These are phyloP conservation scores for Babesia bovis DNA, from an alignment of 169 alveolate species.

Conservation along the genomic window DNA sequence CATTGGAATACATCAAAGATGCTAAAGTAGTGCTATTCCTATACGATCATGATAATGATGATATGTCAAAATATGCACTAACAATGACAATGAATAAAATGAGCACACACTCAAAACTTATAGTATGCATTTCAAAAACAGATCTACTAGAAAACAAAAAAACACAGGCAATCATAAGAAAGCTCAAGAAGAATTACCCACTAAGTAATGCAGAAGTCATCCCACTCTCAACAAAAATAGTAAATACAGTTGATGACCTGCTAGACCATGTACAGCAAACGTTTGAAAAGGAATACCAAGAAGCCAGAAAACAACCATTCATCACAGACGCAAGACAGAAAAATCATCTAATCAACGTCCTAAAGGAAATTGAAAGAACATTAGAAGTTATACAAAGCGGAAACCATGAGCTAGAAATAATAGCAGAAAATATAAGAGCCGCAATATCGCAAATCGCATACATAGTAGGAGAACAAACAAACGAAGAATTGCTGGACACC, in stretches of 20 bases:
- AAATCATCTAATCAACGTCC: conserved; percentile 45
- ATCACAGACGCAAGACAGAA: conserved; percentile 54
- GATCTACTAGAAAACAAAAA: conserved; percentile 22
- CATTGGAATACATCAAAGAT: conserved; percentile 24
- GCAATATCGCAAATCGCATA: conserved; percentile 31
- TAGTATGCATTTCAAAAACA: conserved; percentile 36
- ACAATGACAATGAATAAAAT: not conserved
- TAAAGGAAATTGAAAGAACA: conserved; percentile 3
- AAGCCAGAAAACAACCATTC: conserved; percentile 13
- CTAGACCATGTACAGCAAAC: conserved; percentile 7
- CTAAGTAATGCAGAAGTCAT: not conserved
- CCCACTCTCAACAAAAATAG: not conserved
- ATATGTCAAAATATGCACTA: conserved; percentile 24
- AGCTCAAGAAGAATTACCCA: not conserved
- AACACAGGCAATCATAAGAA: not conserved
- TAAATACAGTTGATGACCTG: conserved; percentile 5
- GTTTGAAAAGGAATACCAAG: not conserved
- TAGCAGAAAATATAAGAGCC: conserved; percentile 56
- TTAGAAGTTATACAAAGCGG: not conserved
- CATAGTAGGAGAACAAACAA: conserved; percentile 53
- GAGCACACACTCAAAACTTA: not conserved
- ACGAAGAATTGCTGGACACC: conserved; percentile 47
- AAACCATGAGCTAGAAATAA: conserved; percentile 42
- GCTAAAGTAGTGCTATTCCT: conserved; percentile 34
- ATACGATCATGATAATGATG: conserved; percentile 45